phyloP scores from a whole-genome alignment of 495 filamentous ascomycete genomes.

The Filosporella fistucella region DNA sequence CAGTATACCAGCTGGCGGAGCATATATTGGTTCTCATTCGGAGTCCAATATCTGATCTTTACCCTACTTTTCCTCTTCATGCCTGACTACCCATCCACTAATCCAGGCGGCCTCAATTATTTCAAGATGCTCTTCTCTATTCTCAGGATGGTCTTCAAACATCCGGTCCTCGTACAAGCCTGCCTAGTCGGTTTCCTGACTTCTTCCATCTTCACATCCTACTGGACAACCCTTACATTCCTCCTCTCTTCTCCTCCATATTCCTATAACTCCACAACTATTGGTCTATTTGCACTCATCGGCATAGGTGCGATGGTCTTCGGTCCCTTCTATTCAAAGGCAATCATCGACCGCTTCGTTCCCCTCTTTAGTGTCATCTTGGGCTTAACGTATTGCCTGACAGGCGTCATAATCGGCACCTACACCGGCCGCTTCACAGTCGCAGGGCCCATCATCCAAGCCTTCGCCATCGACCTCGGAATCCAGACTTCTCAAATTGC shows the following conservation, averaged over 20 bases:
- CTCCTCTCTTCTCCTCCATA: constrained; percentile 67
- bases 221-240: constrained; percentile 84
- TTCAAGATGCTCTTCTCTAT: constrained; percentile 61
- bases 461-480: constrained; percentile 68
- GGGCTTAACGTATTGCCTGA: constrained; percentile 50
- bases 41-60: constrained; percentile 66
- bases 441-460: constrained; percentile 72
- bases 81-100: constrained; percentile 76
- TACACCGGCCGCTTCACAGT: constrained; percentile 61
- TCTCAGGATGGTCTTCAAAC: constrained; percentile 48
- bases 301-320: constrained; percentile 64
- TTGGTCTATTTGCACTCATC: constrained; percentile 76
- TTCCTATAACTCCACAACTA: constrained; percentile 56
- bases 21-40: constrained; percentile 79
- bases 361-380: constrained; percentile 64
- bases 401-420: constrained; percentile 65
- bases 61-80: constrained; percentile 65
- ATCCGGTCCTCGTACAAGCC: constrained; percentile 65
- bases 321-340: constrained; percentile 63
- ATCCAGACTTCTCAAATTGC: constrained; percentile 72
- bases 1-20: constrained; percentile 67
- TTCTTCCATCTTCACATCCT: constrained; percentile 56
- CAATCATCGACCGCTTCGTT: constrained; percentile 64
- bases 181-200: constrained; percentile 54
- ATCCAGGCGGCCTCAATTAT: constrained; percentile 60